Evolutionary conservation across 148 eudicot genomes (phyloP).

Genomic region (Arbutus unedo): DNA sequence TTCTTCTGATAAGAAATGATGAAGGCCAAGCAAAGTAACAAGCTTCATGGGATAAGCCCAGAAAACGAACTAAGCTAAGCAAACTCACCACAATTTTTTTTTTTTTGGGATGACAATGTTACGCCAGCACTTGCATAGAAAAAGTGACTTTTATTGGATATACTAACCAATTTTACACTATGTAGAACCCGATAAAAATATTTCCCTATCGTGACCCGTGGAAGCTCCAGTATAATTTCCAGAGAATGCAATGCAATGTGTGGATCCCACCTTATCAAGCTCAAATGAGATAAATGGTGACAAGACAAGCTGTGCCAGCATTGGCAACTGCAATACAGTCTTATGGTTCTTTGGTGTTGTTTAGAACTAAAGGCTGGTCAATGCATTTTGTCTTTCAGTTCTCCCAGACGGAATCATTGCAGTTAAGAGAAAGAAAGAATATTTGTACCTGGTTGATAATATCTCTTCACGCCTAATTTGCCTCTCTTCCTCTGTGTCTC

Average conservation of each 20-base stretch:
- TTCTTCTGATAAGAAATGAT: no score
- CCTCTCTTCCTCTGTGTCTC: slow-evolving; percentile 85
- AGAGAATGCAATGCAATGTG: neutral
- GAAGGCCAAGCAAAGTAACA: no score
- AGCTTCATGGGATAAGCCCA: no score
- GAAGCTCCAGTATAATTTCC: neutral
- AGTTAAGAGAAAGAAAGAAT: neutral
- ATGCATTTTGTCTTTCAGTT: neutral
- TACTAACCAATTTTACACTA: neutral
- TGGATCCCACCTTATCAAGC: slow-evolving; percentile 1
- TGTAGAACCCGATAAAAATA: neutral
- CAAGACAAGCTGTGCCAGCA: neutral
- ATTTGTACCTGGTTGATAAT: slow-evolving; percentile 78
- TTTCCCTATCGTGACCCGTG: neutral
- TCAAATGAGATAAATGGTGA: neutral
- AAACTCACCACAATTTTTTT: no score
- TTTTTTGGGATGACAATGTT: neutral
- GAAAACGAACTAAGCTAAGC: no score
- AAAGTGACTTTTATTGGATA: neutral
- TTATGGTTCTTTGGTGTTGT: neutral
- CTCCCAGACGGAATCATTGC: neutral
- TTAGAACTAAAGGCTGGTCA: neutral
- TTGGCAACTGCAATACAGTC: neutral
- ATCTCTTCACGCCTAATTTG: slow-evolving; percentile 88
- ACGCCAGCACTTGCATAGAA: neutral